phyloP scores from a whole-genome alignment of 495 filamentous ascomycete genomes.

The Lentithecium fluviatile region DNA sequence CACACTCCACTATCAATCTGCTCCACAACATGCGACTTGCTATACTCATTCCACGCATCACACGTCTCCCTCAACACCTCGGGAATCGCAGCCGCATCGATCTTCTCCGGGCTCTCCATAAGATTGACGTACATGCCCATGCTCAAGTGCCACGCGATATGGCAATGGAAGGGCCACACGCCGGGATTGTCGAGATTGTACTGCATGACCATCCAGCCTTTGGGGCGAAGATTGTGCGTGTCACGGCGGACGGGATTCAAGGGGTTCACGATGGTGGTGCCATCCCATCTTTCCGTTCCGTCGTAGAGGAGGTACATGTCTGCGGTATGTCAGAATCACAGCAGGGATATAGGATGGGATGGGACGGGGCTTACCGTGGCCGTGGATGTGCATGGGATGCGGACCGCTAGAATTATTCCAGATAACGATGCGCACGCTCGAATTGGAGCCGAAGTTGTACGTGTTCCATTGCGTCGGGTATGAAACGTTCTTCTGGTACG shows the following conservation, averaged over 20 bases:
- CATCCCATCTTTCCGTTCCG: constrained; percentile 25
- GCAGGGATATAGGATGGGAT: not conserved
- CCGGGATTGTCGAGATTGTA: constrained; percentile 27
- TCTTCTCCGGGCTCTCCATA: constrained; percentile 7
- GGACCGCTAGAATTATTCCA: constrained; percentile 30
- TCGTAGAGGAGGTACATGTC: constrained; percentile 24
- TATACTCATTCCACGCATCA: constrained; percentile 36
- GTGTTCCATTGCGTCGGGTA: constrained; percentile 33
- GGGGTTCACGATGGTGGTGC: constrained; percentile 13
- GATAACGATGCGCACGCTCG: constrained; percentile 37
- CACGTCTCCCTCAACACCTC: constrained; percentile 35
- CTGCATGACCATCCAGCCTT: constrained; percentile 28
- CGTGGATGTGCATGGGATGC: constrained; percentile 33
- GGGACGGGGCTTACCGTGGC: constrained; percentile 17
- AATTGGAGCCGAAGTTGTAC: constrained; percentile 40
- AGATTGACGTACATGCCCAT: constrained; percentile 29
- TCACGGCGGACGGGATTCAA: constrained; percentile 26
- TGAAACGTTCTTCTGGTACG: constrained; percentile 27
- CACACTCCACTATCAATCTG: constrained; percentile 39
- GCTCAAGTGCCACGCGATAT: constrained; percentile 29
- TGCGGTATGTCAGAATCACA: not conserved
- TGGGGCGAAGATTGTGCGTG: constrained; percentile 9
- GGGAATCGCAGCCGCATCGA: constrained; percentile 27
- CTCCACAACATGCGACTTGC: constrained; percentile 25
- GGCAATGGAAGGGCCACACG: constrained; percentile 34